Percentiles rank a stretch among this genome's conserved stretches.
Conservation (phyloP, 2,329 filamentous ascomycete genomes). For the Penicillium thymicola region DNA sequence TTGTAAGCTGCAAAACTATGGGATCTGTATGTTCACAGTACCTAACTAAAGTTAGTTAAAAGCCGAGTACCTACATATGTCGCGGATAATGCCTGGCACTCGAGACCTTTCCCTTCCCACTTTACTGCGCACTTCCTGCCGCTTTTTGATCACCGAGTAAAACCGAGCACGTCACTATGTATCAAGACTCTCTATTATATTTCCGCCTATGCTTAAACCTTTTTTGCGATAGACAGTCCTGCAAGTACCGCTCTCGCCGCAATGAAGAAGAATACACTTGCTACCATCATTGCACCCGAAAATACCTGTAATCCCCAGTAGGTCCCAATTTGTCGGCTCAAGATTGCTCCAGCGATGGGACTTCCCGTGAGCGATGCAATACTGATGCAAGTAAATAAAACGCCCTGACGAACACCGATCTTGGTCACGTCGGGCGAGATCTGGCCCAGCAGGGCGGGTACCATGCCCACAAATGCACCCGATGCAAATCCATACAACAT, state of each 20-base stretch:
- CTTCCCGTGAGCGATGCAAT: conserved; percentile 64
- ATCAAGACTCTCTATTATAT: background rate
- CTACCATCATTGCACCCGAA: conserved; percentile 52
- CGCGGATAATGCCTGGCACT: no score
- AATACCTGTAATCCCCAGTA: conserved; percentile 65
- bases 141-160: no score
- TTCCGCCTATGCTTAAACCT: background rate
- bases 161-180: background rate
- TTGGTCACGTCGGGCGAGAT: conserved; percentile 62
- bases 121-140: no score
- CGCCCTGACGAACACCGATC: conserved; percentile 64
- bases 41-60: no score
- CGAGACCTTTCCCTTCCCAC: no score
- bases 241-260: conserved; percentile 17
- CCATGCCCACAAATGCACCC: conserved; percentile 61
- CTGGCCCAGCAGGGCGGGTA: conserved; percentile 64
- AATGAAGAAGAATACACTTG: conserved; percentile 39
- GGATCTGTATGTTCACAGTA: no score
- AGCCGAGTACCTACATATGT: no score
- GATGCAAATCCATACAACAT: conserved; percentile 65
- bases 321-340: conserved; percentile 46
- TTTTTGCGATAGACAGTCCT: conserved; percentile 2
- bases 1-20: no score
- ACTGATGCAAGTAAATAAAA: conserved; percentile 58
- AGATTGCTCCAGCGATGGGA: conserved; percentile 64